Percentiles rank a stretch among this genome's conserved stretches.
phyloP scores from a whole-genome alignment of 371 early-diverging fungal genomes.

The Rhizopus microsporus region DNA sequence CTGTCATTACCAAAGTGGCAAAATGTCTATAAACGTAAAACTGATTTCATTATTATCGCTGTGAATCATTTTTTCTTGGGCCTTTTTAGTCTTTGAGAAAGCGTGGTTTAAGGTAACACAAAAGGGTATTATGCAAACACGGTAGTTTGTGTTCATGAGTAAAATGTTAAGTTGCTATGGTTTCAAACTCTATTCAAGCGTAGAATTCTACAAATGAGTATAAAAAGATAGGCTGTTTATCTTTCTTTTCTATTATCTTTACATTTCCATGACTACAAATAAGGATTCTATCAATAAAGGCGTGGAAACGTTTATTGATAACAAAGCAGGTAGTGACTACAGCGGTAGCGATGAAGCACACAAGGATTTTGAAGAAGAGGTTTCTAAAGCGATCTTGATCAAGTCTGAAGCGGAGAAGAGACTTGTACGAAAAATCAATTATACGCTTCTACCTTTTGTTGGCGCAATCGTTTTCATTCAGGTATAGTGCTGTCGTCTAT shows the following conservation, averaged over 20 bases:
- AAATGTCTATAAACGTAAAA: no score
- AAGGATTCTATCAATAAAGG: neutral
- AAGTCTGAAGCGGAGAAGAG: conserved; percentile 30
- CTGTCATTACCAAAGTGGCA: no score
- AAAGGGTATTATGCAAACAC: no score
- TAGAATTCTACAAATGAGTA: neutral
- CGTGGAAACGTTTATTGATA: conserved; percentile 10
- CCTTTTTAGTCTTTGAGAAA: no score
- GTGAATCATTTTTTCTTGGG: no score
- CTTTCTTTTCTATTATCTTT: neutral
- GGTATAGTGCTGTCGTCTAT: neutral
- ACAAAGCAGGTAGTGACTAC: conserved; percentile 10
- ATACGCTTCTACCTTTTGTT: conserved; percentile 26
- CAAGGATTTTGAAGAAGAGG: neutral
- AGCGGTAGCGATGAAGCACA: conserved; percentile 9
- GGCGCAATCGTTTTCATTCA: conserved; percentile 33
- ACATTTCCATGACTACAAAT: neutral
- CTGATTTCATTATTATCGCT: no score
- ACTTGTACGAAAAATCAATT: conserved; percentile 33
- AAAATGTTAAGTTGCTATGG: no score
- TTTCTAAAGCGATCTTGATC: neutral
- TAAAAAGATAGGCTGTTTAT: neutral
- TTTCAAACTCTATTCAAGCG: no score
- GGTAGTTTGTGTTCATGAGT: conserved; percentile 11
- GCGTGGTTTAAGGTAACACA: no score